These are phyloP conservation scores for Wallemia mellicola DNA, from an alignment of 1,284 basidiomycete genomes.

Conservation along the genomic window DNA sequence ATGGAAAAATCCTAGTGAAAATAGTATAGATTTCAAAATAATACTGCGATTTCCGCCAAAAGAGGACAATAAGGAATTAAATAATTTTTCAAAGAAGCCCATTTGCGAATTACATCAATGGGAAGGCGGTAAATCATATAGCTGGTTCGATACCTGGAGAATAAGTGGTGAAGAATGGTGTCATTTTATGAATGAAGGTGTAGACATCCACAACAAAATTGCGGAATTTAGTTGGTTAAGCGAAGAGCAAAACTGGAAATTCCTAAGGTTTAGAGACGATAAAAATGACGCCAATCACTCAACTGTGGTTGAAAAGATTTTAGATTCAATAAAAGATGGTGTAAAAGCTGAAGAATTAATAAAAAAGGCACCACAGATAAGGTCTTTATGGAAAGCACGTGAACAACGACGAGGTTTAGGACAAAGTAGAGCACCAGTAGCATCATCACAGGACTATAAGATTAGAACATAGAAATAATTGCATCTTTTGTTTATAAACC, in stretches of 20 bases:
- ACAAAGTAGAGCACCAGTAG: no score
- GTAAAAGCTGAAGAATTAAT: slow-evolving; percentile 28
- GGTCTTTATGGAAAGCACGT: slow-evolving; percentile 9
- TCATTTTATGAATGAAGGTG: slow-evolving; percentile 54
- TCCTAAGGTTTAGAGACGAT: slow-evolving; percentile 74
- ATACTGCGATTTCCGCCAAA: slow-evolving; percentile 63
- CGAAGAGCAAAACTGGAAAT: slow-evolving; percentile 34
- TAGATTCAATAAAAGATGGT: slow-evolving; percentile 62
- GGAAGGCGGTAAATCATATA: slow-evolving; percentile 36
- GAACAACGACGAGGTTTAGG: slow-evolving; percentile 1
- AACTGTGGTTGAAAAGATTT: slow-evolving; percentile 49
- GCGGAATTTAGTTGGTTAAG: slow-evolving; percentile 80
- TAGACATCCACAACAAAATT: slow-evolving; percentile 74
- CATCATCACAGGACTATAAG: no score
- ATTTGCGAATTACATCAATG: slow-evolving; percentile 54
- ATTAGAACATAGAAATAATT: no score
- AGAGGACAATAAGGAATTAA: slow-evolving; percentile 23
- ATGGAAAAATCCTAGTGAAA: slow-evolving; percentile 97
- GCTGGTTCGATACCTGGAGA: slow-evolving; percentile 59
- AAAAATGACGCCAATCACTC: slow-evolving; percentile 68
- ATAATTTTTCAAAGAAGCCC: slow-evolving; percentile 61
- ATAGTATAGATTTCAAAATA: slow-evolving; percentile 91
- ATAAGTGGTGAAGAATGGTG: slow-evolving; percentile 69
- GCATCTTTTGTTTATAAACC: no score
- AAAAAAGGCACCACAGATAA: slow-evolving; percentile 7